These are phyloP conservation scores for Neurospora sp. DNA, from an alignment of 495 filamentous ascomycete genomes.

Conservation along the genomic window DNA sequence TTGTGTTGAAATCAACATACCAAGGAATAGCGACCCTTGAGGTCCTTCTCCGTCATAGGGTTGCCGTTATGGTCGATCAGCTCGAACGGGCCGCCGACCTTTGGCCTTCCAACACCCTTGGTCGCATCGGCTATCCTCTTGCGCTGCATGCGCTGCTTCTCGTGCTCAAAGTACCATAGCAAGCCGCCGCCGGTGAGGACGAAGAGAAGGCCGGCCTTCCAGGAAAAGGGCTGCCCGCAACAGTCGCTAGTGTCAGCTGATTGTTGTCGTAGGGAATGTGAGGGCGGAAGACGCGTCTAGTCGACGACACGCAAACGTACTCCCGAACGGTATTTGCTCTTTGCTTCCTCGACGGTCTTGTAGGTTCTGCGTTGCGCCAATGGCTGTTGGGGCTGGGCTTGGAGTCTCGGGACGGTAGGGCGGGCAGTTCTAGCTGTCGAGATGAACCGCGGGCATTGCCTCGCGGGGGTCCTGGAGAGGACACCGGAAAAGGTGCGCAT, in stretches of 20 bases:
- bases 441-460: conserved; percentile 18
- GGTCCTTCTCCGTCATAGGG: conserved; percentile 60
- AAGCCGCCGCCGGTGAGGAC: conserved; percentile 64
- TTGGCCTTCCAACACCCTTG: conserved; percentile 86
- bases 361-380: conserved; percentile 25
- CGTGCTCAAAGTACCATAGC: conserved; percentile 78
- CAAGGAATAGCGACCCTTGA: conserved; percentile 80
- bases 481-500: conserved; percentile 15
- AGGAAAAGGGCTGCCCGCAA: conserved; percentile 65
- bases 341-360: conserved; percentile 46
- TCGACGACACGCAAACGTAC: conserved; percentile 18
- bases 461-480: conserved; percentile 9
- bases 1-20: conserved; percentile 18
- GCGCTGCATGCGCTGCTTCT: conserved; percentile 81
- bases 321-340: conserved; percentile 40
- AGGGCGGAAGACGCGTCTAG: not conserved
- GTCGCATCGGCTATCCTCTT: conserved; percentile 78
- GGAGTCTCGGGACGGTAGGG: conserved; percentile 4
- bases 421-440: conserved; percentile 16
- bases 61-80: conserved; percentile 74
- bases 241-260: not conserved
- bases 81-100: conserved; percentile 80
- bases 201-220: conserved; percentile 81
- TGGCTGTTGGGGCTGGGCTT: conserved; percentile 19
- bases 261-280: conserved; percentile 2